phyloP scores from a whole-genome alignment of 495 filamentous ascomycete genomes.

The Aspergillus saccharolyticus region DNA sequence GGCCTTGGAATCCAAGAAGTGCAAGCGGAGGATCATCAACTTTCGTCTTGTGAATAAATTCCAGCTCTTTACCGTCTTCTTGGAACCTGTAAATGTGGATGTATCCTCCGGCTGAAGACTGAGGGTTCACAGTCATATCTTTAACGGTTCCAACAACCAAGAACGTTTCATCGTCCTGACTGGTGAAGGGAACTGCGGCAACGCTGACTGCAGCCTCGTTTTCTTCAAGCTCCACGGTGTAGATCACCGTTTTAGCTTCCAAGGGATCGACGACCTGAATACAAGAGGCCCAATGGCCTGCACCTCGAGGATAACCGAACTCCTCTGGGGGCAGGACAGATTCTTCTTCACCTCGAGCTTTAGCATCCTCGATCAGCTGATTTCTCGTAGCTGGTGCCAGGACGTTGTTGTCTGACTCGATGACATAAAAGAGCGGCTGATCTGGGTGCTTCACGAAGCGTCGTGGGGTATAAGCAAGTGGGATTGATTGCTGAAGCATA shows the following conservation, averaged over 20 bases:
- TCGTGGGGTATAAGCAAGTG: slow-evolving; percentile 85
- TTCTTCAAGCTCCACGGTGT: slow-evolving; percentile 72
- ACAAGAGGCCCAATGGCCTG: slow-evolving; percentile 90
- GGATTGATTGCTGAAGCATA: slow-evolving; percentile 80
- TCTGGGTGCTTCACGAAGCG: slow-evolving; percentile 85
- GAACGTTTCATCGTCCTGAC: slow-evolving; percentile 84
- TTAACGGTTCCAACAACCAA: slow-evolving; percentile 90
- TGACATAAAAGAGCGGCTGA: slow-evolving; percentile 83
- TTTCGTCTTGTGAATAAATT: slow-evolving; percentile 95
- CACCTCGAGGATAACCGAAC: slow-evolving; percentile 81
- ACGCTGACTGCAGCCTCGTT: slow-evolving; percentile 92
- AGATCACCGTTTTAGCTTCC: slow-evolving; percentile 63
- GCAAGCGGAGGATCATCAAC: slow-evolving; percentile 85
- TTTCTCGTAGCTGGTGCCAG: slow-evolving; percentile 68
- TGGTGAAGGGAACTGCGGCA: slow-evolving; percentile 75
- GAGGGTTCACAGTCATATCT: slow-evolving; percentile 73
- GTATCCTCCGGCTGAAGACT: slow-evolving; percentile 69
- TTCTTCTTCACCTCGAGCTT: slow-evolving; percentile 64
- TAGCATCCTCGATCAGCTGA: slow-evolving; percentile 60
- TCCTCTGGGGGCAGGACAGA: slow-evolving; percentile 69
- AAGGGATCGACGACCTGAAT: slow-evolving; percentile 86
- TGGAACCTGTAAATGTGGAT: slow-evolving; percentile 93
- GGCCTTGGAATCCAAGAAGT: slow-evolving; percentile 85
- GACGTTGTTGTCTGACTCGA: slow-evolving; percentile 88
- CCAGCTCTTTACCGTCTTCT: slow-evolving; percentile 76